A percentile compares a stretch with the other conserved stretches of the same genome.
phyloP scores from a whole-genome alignment of 805 yeast species.

The Wickerhamomyces pijperi region DNA sequence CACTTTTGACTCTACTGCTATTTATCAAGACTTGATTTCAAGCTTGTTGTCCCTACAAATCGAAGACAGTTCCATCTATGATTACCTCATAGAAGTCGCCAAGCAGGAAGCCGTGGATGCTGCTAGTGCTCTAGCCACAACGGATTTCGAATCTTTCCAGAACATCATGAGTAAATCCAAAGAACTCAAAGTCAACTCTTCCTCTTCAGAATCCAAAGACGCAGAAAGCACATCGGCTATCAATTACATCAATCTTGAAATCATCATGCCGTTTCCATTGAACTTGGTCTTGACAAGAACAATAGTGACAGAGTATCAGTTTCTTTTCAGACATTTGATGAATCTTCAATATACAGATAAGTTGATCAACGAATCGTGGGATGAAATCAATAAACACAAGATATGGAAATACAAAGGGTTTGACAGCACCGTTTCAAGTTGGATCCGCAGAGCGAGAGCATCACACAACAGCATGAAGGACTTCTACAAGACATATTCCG shows the following conservation, averaged over 20 bases:
- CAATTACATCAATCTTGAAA: conserved; percentile 41
- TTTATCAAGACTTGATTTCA: conserved; percentile 15
- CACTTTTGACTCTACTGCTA: conserved; percentile 2
- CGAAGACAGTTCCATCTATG: conserved; percentile 28
- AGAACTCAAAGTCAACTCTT: conserved; percentile 8
- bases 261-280: conserved; percentile 77
- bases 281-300: conserved; percentile 65
- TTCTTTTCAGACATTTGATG: conserved; percentile 61
- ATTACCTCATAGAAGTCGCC: conserved; percentile 37
- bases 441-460: conserved; percentile 44
- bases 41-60: conserved; percentile 25
- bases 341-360: conserved; percentile 53
- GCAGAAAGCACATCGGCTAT: conserved; percentile 31
- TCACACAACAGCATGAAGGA: conserved; percentile 40
- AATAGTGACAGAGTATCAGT: conserved; percentile 65
- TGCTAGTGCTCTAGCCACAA: conserved; percentile 34
- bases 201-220: conserved; percentile 10
- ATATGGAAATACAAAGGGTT: conserved; percentile 53
- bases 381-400: conserved; percentile 48
- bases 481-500: conserved; percentile 42
- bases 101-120: conserved; percentile 46
- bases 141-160: conserved; percentile 32
- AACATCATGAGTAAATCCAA: conserved; percentile 32
- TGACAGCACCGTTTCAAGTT: conserved; percentile 31
- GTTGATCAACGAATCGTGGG: conserved; percentile 58